Evolutionary conservation across 768 basidiomycete genomes (phyloP).

Genomic region (Russula dissimulans): DNA sequence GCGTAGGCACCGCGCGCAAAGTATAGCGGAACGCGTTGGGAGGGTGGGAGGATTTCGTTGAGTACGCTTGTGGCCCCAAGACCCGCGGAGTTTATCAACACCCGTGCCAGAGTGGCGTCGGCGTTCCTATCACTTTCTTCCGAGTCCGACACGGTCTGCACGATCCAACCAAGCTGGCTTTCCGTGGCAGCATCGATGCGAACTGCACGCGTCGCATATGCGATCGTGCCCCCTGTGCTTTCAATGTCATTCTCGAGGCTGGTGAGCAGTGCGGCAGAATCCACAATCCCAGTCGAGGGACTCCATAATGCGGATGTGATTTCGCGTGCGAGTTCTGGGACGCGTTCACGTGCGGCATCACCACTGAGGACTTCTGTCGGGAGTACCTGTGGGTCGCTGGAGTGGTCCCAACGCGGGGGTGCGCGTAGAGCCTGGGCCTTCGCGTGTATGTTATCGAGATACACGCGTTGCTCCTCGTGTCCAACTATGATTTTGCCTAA

Average conservation of each 20-base stretch:
- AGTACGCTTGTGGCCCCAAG: slow-evolving; percentile 62
- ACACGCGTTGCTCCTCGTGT: slow-evolving; percentile 49
- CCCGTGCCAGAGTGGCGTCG: slow-evolving; percentile 64
- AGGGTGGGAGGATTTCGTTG: slow-evolving; percentile 54
- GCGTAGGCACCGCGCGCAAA: slow-evolving; percentile 84
- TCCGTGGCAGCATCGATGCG: slow-evolving; percentile 61
- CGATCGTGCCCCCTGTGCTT: slow-evolving; percentile 61
- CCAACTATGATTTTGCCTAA: slow-evolving; percentile 91
- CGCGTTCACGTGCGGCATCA: slow-evolving; percentile 58
- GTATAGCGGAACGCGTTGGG: slow-evolving; percentile 59
- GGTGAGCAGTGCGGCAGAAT: slow-evolving; percentile 78
- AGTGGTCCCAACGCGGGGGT: slow-evolving; percentile 33
- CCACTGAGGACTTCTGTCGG: slow-evolving; percentile 63
- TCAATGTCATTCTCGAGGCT: slow-evolving; percentile 74
- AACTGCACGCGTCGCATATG: slow-evolving; percentile 73
- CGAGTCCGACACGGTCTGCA: slow-evolving; percentile 58
- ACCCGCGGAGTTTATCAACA: slow-evolving; percentile 77
- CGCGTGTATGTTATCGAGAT: slow-evolving; percentile 58
- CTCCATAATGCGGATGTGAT: slow-evolving; percentile 72
- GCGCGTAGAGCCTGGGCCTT: slow-evolving; percentile 50
- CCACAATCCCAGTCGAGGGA: slow-evolving; percentile 83
- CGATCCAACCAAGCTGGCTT: slow-evolving; percentile 65
- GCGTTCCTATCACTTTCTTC: slow-evolving; percentile 27
- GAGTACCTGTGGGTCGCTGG: slow-evolving; percentile 31
- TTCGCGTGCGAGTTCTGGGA: slow-evolving; percentile 69